Evolutionary conservation across 2,329 filamentous ascomycete species (phyloP).

Genomic region (Trichoderma gracile): DNA sequence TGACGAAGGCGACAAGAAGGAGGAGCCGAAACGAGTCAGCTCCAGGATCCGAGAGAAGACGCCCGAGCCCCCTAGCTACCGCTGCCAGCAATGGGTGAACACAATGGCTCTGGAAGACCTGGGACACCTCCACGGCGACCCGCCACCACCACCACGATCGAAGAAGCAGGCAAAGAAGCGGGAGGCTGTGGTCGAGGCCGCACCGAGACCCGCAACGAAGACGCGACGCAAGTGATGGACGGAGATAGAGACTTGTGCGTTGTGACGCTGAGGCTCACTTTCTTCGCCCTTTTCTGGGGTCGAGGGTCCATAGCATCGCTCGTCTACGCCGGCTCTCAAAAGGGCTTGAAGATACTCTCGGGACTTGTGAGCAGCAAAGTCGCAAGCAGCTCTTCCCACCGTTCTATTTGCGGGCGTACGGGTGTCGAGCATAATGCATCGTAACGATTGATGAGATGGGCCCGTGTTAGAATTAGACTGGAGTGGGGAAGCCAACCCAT

Average conservation of each 20-base stretch:
- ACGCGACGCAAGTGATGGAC: constrained; percentile 30
- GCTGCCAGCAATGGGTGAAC: constrained; percentile 58
- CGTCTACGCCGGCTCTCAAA: too few species aligned
- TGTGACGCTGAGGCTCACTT: background rate
- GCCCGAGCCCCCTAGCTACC: constrained; percentile 48
- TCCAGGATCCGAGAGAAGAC: constrained; percentile 49
- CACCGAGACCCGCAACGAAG: constrained; percentile 36
- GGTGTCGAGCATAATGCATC: background rate
- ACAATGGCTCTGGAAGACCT: constrained; percentile 58
- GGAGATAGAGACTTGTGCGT: background rate
- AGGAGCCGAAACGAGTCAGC: constrained; percentile 48
- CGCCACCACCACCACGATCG: constrained; percentile 52
- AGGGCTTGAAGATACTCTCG: background rate
- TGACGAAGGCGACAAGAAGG: constrained; percentile 44
- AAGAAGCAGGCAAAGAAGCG: constrained; percentile 56
- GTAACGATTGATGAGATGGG: constrained; percentile 14
- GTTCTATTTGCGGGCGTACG: background rate
- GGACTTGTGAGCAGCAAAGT: background rate
- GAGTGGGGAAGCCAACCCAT: constrained; percentile 8
- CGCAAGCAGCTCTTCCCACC: constrained; percentile 22
- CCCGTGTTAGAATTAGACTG: constrained; percentile 20
- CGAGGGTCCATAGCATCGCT: background rate
- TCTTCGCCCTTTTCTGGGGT: too few species aligned
- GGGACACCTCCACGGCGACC: constrained; percentile 58
- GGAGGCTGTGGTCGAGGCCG: constrained; percentile 42